Evolutionary conservation across 2,329 filamentous ascomycete genomes (phyloP).

Genomic region (Sporothrix curviconia): DNA sequence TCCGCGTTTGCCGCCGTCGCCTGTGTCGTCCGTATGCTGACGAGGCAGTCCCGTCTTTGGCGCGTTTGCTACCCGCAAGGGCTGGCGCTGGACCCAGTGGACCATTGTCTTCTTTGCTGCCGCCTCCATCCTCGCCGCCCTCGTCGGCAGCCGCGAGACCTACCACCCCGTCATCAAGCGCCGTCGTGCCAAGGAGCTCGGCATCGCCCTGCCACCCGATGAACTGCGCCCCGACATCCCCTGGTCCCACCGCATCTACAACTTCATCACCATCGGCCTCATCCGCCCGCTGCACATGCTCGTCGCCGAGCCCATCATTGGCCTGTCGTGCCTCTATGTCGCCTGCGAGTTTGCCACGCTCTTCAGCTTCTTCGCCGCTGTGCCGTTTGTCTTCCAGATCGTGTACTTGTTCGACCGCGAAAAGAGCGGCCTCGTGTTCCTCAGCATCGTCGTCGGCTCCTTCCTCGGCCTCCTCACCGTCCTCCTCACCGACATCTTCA

Average conservation of each 20-base stretch:
- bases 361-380: slow-evolving; percentile 46
- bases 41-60: slow-evolving; percentile 39
- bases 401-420: slow-evolving; percentile 40
- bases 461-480: slow-evolving; percentile 37
- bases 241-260: slow-evolving; percentile 21
- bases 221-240: slow-evolving; percentile 22
- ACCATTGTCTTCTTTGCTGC: slow-evolving; percentile 41
- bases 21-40: neutral
- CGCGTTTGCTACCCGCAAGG: slow-evolving; percentile 40
- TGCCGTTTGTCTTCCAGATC: slow-evolving; percentile 41
- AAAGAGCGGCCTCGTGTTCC: slow-evolving; percentile 38
- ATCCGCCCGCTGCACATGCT: slow-evolving; percentile 52
- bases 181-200: slow-evolving; percentile 32
- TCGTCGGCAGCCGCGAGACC: slow-evolving; percentile 46
- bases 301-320: slow-evolving; percentile 56
- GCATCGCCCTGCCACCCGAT: slow-evolving; percentile 20
- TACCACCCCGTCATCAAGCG: slow-evolving; percentile 47
- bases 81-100: slow-evolving; percentile 51
- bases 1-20: too few species aligned
- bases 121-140: slow-evolving; percentile 29
- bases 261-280: slow-evolving; percentile 37
- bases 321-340: slow-evolving; percentile 46
- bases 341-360: slow-evolving; percentile 46
- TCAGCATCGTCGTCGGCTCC: slow-evolving; percentile 41
- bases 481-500: slow-evolving; percentile 33